Base-by-base conservation (phyloP, 2,329 filamentous ascomycete genomes). In the Fusarium chaquense region DNA sequence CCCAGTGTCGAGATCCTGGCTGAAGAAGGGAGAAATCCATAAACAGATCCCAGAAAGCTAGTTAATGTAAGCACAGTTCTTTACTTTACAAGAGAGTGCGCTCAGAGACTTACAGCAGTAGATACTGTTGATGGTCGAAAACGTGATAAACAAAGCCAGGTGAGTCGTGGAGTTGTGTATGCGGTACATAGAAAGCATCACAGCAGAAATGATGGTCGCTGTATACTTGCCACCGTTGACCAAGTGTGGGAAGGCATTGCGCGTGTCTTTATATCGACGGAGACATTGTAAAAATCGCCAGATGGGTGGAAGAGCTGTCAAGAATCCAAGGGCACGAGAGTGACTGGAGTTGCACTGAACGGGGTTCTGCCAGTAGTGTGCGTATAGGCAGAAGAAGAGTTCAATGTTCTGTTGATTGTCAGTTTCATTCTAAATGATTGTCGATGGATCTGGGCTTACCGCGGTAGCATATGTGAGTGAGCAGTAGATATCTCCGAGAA, bases 21-120 rank as follows among this genome's bases (percentile, higher is more conserved):
- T 98, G 94, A 5, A 95, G 86, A n/a, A 98, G 85, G 62, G 92
- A 96, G 86, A 96, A 98, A 79, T 99, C 96, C 92, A 98, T 98
- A 69, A 93, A 89, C 3, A 99, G 82, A 77, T 99, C 96, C 96
- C 96, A 99, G 43, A 97, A 86, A 12, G 90, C 89, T 90, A 57
- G 11, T 1, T n/a, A 6, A 33, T 30, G 18, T 65, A 6, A 57
- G 68, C 20, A 72, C 38, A 33, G 38, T 58, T 35, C 2, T 33
- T 32, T 5, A 45, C 2, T 32, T 32, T 5, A 45, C n/a, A 20
- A 20, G 6, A 18, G 16, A 3, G 18, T 8, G 12, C 6, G 13
- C 22, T 12, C 9, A 8, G 13, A 45, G 6, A 83, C 88, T 82
- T 82, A 90, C 89, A 93, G 72, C 87, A 90, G 79, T 98, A 98